phyloP scores from a whole-genome alignment of 179 eudicot genomes.

The Silene vulgaris region DNA sequence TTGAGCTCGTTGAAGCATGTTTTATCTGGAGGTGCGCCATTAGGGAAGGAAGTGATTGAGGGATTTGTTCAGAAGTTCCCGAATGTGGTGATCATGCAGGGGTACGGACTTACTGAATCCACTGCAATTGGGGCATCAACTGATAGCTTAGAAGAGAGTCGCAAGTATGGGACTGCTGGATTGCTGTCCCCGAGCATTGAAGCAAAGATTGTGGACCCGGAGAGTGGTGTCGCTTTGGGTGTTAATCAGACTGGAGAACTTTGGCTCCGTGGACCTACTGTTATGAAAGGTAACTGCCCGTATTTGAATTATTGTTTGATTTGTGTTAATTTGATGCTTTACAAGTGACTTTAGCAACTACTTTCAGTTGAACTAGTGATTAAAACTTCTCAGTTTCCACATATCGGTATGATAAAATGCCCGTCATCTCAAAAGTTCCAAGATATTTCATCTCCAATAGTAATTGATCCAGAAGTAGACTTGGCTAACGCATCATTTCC shows the following conservation, averaged over 20 bases:
- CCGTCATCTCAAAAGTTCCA: too few species aligned
- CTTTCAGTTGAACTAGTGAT: too few species aligned
- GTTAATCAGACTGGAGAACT: slow-evolving; percentile 82
- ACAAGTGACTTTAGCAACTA: too few species aligned
- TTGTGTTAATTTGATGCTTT: background rate
- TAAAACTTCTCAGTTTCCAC: too few species aligned
- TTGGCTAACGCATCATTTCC: too few species aligned
- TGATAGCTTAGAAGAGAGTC: slow-evolving; percentile 74
- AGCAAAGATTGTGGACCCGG: slow-evolving; percentile 85
- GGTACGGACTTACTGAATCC: slow-evolving; percentile 90
- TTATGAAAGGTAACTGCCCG: slow-evolving; percentile 69
- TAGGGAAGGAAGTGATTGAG: slow-evolving; percentile 81
- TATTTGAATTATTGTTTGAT: background rate
- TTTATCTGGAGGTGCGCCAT: slow-evolving; percentile 82
- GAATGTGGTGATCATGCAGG: slow-evolving; percentile 60
- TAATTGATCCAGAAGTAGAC: too few species aligned
- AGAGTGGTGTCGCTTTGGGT: slow-evolving; percentile 49
- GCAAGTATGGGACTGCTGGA: slow-evolving; percentile 89
- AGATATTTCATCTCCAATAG: too few species aligned
- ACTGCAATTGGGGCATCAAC: slow-evolving; percentile 84
- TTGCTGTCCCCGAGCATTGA: slow-evolving; percentile 75
- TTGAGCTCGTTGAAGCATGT: slow-evolving; percentile 41
- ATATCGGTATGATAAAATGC: too few species aligned
- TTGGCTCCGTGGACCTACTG: slow-evolving; percentile 85
- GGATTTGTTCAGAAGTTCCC: slow-evolving; percentile 78